Base-by-base conservation (phyloP, 257 asterid species). In the Fraxinus pennsylvanica region DNA sequence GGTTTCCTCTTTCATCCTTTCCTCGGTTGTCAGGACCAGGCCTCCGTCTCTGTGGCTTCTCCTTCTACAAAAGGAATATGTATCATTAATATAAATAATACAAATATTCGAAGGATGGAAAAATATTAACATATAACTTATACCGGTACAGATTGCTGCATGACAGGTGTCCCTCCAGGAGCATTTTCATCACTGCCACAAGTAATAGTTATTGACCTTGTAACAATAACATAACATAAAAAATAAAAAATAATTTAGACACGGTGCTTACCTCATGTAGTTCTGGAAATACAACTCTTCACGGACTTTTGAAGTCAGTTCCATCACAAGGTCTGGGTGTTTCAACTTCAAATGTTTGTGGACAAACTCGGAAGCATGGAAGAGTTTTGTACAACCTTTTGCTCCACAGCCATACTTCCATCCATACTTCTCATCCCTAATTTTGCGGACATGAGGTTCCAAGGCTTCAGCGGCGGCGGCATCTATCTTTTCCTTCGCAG, bases 371-470 rank as follows among this genome's bases (percentile, higher is more conserved):
- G 97, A 81, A 35, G 99, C 98, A 82, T 96, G 99, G 84, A 96
- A 96, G 83, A 96, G 97, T 86, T 96, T 96, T n/a, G 99, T 93
- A 76, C 99, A 96, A 68, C 99, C 99, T 87, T 96, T 96, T 70
- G 99, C 99, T 81, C 99, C 99, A 85, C 99, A 96, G 72, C 99
- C 99, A 88, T 93, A 96, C 88, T 96, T 96, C 98, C 99, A 93
- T 25, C 99, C 99, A 79, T 96, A 96, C 88, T 96, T 96, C 88
- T 96, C 99, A 83, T 96, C 99, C 89, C 97, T 93, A 80, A 96
- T 96, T 80, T 96, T 93, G 77, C 99, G 97, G 54, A 96, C 97
- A 82, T 79, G 79, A 13, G 99, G 98, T 68, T 96, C 98, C 83
- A 96, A 88, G 30, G 86, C 98, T 90, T 93, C 98, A 52, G 85